These are phyloP conservation scores for Lasiosphaeria miniovina DNA, from an alignment of 495 filamentous ascomycete genomes.

Conservation along the genomic window DNA sequence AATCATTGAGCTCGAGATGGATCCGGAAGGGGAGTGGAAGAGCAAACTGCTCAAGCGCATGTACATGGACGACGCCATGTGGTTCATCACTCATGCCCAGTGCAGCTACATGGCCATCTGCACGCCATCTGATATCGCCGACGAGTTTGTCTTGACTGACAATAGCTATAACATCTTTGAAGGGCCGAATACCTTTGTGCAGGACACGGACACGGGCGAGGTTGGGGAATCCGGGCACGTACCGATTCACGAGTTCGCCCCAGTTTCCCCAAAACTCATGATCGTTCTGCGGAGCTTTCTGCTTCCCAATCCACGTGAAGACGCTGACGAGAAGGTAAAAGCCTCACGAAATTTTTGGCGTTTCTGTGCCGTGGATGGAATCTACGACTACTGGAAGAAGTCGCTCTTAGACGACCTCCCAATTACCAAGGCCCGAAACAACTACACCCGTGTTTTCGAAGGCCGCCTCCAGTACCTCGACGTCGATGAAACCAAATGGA, in stretches of 20 bases:
- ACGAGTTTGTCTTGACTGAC: conserved; percentile 53
- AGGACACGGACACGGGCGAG: conserved; percentile 25
- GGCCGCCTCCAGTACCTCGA: conserved; percentile 16
- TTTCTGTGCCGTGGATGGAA: conserved; percentile 8
- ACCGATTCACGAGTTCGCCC: conserved; percentile 43
- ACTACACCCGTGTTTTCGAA: conserved; percentile 33
- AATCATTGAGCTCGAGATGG: conserved; percentile 48
- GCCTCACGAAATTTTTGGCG: conserved; percentile 4
- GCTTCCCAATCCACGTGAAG: conserved; percentile 29
- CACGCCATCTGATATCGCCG: conserved; percentile 32
- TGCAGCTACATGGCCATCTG: conserved; percentile 46
- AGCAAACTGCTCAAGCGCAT: conserved; percentile 30
- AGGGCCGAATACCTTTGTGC: conserved; percentile 34
- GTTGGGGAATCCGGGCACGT: conserved; percentile 1
- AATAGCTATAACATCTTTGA: conserved; percentile 47
- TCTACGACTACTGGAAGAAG: conserved; percentile 9
- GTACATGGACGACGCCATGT: conserved; percentile 41
- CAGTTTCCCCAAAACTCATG: conserved; percentile 50
- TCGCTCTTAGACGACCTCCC: conserved; percentile 39
- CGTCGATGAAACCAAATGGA: conserved; percentile 15
- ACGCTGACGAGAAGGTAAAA: conserved; percentile 15
- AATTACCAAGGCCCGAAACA: conserved; percentile 37
- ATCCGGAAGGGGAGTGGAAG: conserved; percentile 35
- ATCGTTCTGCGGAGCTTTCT: conserved; percentile 40
- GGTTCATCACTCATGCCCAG: conserved; percentile 40